phyloP scores from a whole-genome alignment of 176 grass and related monocot species.

The Carex pumila region DNA sequence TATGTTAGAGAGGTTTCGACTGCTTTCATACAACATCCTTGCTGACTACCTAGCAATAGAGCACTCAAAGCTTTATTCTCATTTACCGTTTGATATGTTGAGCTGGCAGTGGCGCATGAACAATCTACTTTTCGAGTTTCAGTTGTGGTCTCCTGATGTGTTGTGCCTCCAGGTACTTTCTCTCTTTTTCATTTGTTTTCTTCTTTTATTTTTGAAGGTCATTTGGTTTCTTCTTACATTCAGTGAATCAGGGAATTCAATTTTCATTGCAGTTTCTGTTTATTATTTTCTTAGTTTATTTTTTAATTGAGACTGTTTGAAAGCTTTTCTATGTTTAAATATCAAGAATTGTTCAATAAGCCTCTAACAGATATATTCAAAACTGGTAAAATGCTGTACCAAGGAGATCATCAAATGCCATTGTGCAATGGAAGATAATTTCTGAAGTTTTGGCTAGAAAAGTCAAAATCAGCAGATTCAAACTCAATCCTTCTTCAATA shows the following conservation, averaged over 20 bases:
- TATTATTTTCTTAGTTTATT: background rate
- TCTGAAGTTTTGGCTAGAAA: background rate
- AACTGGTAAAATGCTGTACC: background rate
- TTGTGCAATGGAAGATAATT: background rate
- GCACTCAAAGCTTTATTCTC: slow-evolving; percentile 55
- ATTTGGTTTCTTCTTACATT: background rate
- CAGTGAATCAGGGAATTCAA: background rate
- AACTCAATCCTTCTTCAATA: background rate
- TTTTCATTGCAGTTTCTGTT: background rate
- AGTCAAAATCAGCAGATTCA: background rate
- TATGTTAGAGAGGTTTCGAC: slow-evolving; percentile 64
- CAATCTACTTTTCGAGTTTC: slow-evolving; percentile 57
- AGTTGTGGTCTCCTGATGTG: slow-evolving; percentile 75
- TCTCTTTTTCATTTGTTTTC: background rate
- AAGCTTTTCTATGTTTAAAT: background rate
- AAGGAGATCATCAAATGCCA: background rate
- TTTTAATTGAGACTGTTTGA: background rate
- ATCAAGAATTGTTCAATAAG: background rate
- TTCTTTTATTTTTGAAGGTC: background rate
- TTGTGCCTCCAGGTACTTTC: slow-evolving; percentile 87
- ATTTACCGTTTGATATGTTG: slow-evolving; percentile 38
- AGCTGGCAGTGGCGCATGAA: slow-evolving; percentile 83
- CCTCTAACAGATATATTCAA: background rate
- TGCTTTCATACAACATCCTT: slow-evolving; percentile 97
- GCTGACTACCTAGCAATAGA: slow-evolving; percentile 87